Evolutionary conservation across 1,284 basidiomycete species (phyloP), one percentile per base, ranked within the genome.

Genomic region (Rhodotorula mucilaginosa): DNA sequence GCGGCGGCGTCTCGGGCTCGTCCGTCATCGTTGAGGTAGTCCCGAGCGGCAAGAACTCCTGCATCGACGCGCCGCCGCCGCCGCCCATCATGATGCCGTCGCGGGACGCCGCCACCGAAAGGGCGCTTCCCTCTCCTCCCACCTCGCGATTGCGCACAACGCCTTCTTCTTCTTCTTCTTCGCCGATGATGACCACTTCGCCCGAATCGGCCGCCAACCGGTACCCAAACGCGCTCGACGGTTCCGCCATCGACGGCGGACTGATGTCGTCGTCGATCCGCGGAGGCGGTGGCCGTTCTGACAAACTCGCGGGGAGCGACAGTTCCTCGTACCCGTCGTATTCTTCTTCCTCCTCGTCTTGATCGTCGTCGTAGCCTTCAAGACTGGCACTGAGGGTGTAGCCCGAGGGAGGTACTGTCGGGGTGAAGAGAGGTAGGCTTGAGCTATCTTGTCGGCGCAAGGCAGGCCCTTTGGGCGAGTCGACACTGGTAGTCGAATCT

Each of bases 291-390:
- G 67, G 59, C 15, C 68, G 65, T 5, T 44, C 57, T 16, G 67
- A 70, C 4, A 69, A 48, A 12, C 58, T 46, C 2, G 65, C 60
- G 12, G 73, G 67, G 56, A 72, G 65, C 13, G 70, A 71, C 34
- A 76, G 29, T n/a, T 74, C 75, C 52, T 76, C 75, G 66, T 74
- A 74, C 19, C 75, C 75, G 29, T 76, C 75, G 31, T 72, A 75
- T 61, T 76, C 75, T 61, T 76, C 75, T 7, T 76, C 75, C 29
- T 73, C 71, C n/a, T 34, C 26, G 60, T 61, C 47, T 3, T 29
- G 47, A 3, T 31, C 29, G 18, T 61, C 47, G 29, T 39, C 61
- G 18, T 49, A 13, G 3, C n/a, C 44, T 26, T 31, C 26, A 26
- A 31, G 12, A 3, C 29, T 26, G 29, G 47, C 19, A 2, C n/a